Conservation (phyloP, 306 rosid species). For the Corylus americana region DNA sequence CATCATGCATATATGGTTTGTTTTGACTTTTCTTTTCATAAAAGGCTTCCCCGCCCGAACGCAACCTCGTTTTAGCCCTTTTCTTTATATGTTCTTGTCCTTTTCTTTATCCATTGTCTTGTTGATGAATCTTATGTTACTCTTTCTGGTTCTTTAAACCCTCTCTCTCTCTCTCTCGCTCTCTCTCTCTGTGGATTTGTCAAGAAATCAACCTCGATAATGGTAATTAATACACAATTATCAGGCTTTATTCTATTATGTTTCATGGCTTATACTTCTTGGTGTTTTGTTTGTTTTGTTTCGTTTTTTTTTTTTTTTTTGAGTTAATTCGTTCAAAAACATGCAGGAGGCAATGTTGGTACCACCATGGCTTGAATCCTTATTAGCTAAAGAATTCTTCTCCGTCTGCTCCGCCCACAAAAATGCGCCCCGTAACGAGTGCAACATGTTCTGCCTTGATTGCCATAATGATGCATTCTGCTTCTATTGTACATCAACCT, state of each 20-base stretch:
- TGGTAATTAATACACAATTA: slow-evolving; percentile 26
- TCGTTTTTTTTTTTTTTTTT: too few species aligned
- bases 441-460: slow-evolving; percentile 72
- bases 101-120: slow-evolving; percentile 23
- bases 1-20: too few species aligned
- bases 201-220: slow-evolving; percentile 24
- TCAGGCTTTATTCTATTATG: not conserved
- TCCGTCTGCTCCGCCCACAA: slow-evolving; percentile 38
- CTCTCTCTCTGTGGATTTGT: slow-evolving; percentile 14
- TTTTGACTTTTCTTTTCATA: too few species aligned
- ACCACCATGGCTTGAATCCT: slow-evolving; percentile 59
- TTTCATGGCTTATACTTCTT: not conserved
- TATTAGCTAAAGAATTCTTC: slow-evolving; percentile 56
- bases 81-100: slow-evolving; percentile 27
- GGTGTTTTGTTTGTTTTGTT: not conserved
- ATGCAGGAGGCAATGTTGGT: slow-evolving; percentile 43
- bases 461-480: slow-evolving; percentile 51
- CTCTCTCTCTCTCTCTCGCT: not conserved
- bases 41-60: too few species aligned
- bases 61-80: not conserved
- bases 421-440: slow-evolving; percentile 51
- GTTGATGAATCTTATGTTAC: slow-evolving; percentile 42
- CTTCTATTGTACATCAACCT: slow-evolving; percentile 54
- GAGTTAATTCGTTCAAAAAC: not conserved
- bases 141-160: slow-evolving; percentile 16